These are phyloP conservation scores for Neopestalotiopsis sp. DNA, from an alignment of 2,329 filamentous ascomycete species.

Conservation along the genomic window DNA sequence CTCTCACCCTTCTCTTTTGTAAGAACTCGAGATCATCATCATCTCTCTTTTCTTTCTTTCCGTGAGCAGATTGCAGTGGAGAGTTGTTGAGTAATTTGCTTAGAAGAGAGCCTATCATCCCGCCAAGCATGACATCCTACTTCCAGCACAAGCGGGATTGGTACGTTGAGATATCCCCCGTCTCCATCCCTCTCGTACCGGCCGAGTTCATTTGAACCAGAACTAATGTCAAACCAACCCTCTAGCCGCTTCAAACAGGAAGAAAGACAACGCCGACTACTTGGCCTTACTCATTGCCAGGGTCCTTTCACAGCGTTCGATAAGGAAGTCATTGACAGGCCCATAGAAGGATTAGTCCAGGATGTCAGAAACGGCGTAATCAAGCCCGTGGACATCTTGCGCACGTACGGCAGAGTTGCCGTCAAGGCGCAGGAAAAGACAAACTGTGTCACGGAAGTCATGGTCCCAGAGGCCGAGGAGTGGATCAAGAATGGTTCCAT, in stretches of 20 bases:
- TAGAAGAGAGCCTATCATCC: not conserved
- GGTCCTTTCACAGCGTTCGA: constrained; percentile 69
- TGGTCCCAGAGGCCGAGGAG: constrained; percentile 77
- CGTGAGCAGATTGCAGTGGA: not conserved
- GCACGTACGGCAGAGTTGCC: constrained; percentile 85
- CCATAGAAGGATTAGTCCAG: constrained; percentile 79
- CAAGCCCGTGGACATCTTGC: constrained; percentile 76
- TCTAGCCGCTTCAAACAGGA: constrained; percentile 78
- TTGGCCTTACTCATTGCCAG: constrained; percentile 69
- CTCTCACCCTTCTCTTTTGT: not conserved
- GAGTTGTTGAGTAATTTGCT: not conserved
- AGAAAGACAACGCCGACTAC: constrained; percentile 74
- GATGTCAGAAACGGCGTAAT: constrained; percentile 75
- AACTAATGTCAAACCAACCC: constrained; percentile 13
- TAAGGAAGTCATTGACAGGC: constrained; percentile 69
- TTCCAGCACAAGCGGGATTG: constrained; percentile 75
- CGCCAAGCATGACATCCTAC: constrained; percentile 55
- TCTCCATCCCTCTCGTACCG: not conserved
- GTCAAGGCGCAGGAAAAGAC: constrained; percentile 84
- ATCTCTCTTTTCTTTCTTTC: not conserved
- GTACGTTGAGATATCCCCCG: constrained; percentile 52
- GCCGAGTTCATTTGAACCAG: not conserved
- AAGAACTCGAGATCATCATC: not conserved
- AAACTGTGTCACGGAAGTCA: constrained; percentile 88
- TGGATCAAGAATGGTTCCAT: constrained; percentile 66